These are phyloP conservation scores for Colletotrichum tanaceti DNA, from an alignment of 2,329 filamentous ascomycete species.

Conservation along the genomic window DNA sequence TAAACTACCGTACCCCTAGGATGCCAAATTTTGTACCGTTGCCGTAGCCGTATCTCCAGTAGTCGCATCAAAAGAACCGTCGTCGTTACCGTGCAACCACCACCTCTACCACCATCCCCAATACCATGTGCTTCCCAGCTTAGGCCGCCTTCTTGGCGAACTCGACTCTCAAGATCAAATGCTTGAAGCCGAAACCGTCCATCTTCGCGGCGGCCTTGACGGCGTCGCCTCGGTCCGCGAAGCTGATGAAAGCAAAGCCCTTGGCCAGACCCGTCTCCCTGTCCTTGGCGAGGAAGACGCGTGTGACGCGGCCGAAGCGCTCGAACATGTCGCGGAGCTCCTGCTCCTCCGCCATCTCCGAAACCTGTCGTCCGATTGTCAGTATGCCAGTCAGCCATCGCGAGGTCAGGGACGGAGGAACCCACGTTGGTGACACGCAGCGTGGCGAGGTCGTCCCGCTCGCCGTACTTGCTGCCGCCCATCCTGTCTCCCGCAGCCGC, in stretches of 20 bases:
- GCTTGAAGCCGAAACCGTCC: constrained; percentile 93
- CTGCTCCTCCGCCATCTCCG: constrained; percentile 95
- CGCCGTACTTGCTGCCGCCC: constrained; percentile 83
- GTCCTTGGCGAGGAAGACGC: constrained; percentile 98
- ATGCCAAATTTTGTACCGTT: constrained; percentile 39
- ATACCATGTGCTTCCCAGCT: neutral
- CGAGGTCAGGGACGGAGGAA: constrained; percentile 46
- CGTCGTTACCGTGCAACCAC: constrained; percentile 27
- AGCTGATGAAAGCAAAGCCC: constrained; percentile 99
- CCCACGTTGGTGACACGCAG: constrained; percentile 96
- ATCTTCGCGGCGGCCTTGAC: constrained; percentile 95
- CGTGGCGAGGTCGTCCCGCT: constrained; percentile 95
- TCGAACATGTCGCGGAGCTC: constrained; percentile 99
- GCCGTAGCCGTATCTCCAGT: constrained; percentile 40
- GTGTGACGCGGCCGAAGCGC: constrained; percentile 93
- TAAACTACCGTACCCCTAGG: constrained; percentile 37
- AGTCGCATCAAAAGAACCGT: constrained; percentile 35
- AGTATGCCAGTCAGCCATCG: constrained; percentile 40
- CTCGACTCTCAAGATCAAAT: constrained; percentile 87
- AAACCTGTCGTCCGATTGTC: constrained; percentile 70
- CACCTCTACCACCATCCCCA: neutral
- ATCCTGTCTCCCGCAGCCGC: constrained; percentile 81
- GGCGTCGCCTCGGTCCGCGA: constrained; percentile 88
- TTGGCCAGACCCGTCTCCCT: constrained; percentile 95
- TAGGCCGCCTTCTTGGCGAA: constrained; percentile 80